Evolutionary conservation across 169 alveolate species (phyloP).

Genomic region (Blepharisma undulans): DNA sequence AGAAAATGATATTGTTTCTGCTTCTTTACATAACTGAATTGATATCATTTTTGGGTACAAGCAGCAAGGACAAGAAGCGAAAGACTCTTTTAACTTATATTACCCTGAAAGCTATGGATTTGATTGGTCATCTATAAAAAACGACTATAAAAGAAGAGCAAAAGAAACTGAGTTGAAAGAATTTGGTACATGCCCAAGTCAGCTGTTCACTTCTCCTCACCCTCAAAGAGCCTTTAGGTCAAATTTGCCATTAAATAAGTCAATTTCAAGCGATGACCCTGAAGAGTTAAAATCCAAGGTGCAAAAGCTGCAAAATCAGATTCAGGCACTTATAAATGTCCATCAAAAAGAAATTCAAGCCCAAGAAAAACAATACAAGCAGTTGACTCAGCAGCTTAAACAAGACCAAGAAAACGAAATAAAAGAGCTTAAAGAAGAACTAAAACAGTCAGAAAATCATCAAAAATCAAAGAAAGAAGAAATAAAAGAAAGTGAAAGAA

Average conservation of each 20-base stretch:
- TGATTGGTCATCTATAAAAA: constrained; percentile 59
- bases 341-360: not conserved
- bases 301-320: not conserved
- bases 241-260: too few species aligned
- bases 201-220: constrained; percentile 67
- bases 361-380: not conserved
- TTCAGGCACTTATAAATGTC: not conserved
- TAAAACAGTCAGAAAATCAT: too few species aligned
- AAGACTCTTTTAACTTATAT: not conserved
- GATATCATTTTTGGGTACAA: constrained; percentile 96
- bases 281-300: not conserved
- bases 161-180: constrained; percentile 84
- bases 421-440: not conserved
- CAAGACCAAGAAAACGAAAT: not conserved
- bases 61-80: constrained; percentile 89
- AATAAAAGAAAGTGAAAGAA: too few species aligned
- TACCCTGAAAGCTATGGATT: constrained; percentile 43
- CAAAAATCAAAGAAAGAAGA: too few species aligned
- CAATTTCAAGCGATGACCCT: not conserved
- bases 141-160: constrained; percentile 80
- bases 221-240: not conserved
- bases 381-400: not conserved
- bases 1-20: constrained; percentile 94
- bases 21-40: constrained; percentile 93
- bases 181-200: constrained; percentile 90